Evolutionary conservation across 1,284 basidiomycete genomes (phyloP).

Genomic region (Nidula niveotomentosa): DNA sequence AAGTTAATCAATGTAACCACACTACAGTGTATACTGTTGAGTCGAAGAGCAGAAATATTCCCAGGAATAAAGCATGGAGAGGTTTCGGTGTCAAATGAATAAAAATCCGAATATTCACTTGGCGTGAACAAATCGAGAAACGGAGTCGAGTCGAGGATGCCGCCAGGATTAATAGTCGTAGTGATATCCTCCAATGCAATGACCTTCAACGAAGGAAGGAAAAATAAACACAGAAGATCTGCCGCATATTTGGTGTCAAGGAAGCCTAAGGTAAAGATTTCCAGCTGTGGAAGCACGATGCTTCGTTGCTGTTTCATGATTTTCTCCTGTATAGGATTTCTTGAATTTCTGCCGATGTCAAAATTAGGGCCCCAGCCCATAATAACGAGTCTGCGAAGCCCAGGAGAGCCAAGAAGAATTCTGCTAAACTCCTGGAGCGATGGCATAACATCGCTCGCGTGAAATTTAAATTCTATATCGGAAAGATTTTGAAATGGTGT

Average conservation of each 20-base stretch:
- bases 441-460: constrained; percentile 51
- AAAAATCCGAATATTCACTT: constrained; percentile 1
- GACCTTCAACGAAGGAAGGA: constrained; percentile 34
- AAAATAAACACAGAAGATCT: constrained; percentile 39
- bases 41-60: constrained; percentile 17
- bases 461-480: constrained; percentile 50
- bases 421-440: constrained; percentile 38
- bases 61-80: constrained; percentile 15
- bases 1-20: neutral
- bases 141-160: constrained; percentile 25
- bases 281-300: constrained; percentile 32
- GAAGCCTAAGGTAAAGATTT: constrained; percentile 43
- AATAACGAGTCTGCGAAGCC: constrained; percentile 39
- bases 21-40: constrained; percentile 11
- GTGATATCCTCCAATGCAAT: constrained; percentile 46
- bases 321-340: neutral
- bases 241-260: constrained; percentile 41
- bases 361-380: constrained; percentile 49
- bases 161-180: constrained; percentile 26
- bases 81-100: neutral
- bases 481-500: constrained; percentile 37
- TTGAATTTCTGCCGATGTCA: constrained; percentile 6
- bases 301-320: neutral
- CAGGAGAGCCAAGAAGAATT: constrained; percentile 38
- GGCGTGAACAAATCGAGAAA: constrained; percentile 27